phyloP scores from a whole-genome alignment of 495 filamentous ascomycete species.

The Neurospora sp. region DNA sequence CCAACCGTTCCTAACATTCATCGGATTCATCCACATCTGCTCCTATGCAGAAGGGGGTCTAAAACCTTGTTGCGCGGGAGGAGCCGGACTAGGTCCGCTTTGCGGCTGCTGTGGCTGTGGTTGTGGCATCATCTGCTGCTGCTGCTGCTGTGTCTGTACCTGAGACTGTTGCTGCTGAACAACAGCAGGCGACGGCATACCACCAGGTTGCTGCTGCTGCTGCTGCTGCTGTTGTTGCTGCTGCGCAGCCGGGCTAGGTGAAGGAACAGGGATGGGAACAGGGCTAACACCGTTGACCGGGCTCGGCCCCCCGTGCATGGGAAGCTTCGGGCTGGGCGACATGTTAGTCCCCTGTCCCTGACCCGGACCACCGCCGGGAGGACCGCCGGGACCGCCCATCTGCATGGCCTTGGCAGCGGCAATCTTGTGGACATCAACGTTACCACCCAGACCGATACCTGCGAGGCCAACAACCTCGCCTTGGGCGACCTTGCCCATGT shows the following conservation, averaged over 20 bases:
- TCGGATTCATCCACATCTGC: neutral
- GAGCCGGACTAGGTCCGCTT: neutral
- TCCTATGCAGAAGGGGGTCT: neutral
- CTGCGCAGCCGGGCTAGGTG: neutral
- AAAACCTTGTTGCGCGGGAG: neutral
- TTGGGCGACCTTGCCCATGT: constrained; percentile 24
- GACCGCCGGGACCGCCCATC: constrained; percentile 8
- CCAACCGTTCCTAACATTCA: neutral
- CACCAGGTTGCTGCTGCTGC: neutral
- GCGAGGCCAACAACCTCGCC: constrained; percentile 24
- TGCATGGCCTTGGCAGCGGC: constrained; percentile 26
- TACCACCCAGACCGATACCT: constrained; percentile 28
- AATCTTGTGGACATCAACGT: constrained; percentile 25
- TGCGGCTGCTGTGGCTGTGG: neutral
- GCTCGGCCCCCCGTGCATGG: neutral
- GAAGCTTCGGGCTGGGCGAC: constrained; percentile 13
- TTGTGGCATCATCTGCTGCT: neutral
- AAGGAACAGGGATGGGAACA: constrained; percentile 6
- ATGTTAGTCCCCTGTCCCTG: constrained; percentile 5
- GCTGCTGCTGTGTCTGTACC: neutral
- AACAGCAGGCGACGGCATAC: neutral
- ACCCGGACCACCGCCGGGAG: neutral
- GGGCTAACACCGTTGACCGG: constrained; percentile 5
- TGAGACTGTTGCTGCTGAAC: neutral
- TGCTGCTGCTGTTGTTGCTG: constrained; percentile 1